Evolutionary conservation across 345 rosid genomes (phyloP).

Genomic region (Linum tenue): DNA sequence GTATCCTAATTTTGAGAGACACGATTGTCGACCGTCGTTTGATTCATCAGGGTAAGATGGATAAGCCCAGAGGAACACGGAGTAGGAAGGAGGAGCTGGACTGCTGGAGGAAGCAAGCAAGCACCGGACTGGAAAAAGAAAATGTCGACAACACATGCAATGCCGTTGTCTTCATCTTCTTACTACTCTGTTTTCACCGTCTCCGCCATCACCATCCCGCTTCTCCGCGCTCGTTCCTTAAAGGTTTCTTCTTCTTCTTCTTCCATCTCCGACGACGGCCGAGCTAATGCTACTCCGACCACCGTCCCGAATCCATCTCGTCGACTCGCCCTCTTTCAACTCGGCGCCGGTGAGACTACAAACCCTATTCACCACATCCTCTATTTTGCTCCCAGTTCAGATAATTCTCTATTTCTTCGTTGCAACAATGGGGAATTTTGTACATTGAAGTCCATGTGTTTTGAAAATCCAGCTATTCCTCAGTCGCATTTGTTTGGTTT

Average conservation of each 20-base stretch:
- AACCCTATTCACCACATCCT: background rate
- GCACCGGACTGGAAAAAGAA: background rate
- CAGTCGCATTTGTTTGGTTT: slow-evolving; percentile 27
- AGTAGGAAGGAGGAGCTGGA: background rate
- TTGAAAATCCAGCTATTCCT: slow-evolving; percentile 21
- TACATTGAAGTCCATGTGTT: background rate
- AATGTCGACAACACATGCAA: slow-evolving; percentile 12
- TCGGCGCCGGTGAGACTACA: slow-evolving; percentile 24
- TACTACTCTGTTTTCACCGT: background rate
- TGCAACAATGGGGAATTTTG: slow-evolving; percentile 8
- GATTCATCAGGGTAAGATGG: slow-evolving; percentile 1
- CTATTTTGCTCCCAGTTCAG: background rate
- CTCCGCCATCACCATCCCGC: background rate
- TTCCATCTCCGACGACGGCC: background rate
- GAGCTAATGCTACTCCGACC: background rate
- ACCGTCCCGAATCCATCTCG: slow-evolving; percentile 22
- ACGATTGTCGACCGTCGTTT: background rate
- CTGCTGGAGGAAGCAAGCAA: background rate
- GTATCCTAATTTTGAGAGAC: too few species aligned
- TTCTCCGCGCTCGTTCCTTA: background rate
- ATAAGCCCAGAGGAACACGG: too few species aligned
- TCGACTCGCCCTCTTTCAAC: slow-evolving; percentile 36
- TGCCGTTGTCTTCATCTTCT: slow-evolving; percentile 18
- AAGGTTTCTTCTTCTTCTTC: slow-evolving; percentile 8
- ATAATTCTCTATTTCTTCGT: background rate